Conservation (phyloP, 805 yeast species). For the Cyberlindnera bimundalis region DNA sequence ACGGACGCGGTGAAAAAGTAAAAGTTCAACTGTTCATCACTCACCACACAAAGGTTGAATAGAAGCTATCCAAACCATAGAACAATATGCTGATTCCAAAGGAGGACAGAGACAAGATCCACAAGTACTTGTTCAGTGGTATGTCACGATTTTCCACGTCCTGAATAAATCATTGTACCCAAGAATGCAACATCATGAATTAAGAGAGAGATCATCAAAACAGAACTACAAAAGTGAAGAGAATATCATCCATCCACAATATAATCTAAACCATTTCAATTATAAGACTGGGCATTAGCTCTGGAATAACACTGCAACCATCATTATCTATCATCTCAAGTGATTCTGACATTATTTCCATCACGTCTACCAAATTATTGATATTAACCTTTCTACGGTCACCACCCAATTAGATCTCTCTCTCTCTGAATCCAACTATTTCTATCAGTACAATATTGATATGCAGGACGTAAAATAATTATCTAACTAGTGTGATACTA, state of each 20-base stretch:
- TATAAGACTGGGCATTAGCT: no score
- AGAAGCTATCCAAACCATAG: conserved; percentile 18
- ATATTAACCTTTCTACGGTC: no score
- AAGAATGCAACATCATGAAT: background rate
- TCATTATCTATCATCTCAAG: no score
- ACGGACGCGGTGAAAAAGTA: conserved; percentile 24
- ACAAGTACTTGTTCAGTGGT: conserved; percentile 98
- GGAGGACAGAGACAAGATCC: conserved; percentile 99
- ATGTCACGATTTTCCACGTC: conserved; percentile 38
- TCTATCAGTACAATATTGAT: no score
- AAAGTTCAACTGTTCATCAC: conserved; percentile 19
- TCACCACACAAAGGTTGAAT: background rate
- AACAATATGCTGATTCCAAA: conserved; percentile 93
- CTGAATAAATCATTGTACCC: background rate
- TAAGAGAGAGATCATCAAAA: background rate
- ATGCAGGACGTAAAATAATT: background rate
- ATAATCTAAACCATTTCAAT: no score
- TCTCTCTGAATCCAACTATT: no score
- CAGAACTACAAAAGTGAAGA: background rate
- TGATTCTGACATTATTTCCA: no score
- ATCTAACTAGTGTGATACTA: conserved; percentile 30
- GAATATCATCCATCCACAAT: no score
- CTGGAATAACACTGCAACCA: no score
- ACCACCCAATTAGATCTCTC: no score
- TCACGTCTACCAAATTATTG: no score